Conservation (phyloP, 805 yeast genomes). For the Saccharomycopsis lassenensis region DNA sequence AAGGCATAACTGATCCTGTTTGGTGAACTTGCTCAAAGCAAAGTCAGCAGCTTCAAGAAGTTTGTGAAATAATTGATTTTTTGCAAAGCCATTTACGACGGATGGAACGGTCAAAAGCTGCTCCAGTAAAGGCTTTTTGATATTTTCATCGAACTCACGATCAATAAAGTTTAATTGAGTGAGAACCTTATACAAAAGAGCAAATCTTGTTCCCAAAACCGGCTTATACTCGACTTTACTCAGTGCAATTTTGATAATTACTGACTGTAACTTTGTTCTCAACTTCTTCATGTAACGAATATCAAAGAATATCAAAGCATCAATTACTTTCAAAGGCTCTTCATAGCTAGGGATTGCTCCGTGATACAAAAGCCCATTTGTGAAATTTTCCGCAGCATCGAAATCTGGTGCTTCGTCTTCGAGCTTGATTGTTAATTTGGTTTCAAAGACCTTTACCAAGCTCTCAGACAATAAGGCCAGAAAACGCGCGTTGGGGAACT, state of each 20-base stretch:
- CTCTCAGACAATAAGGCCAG: conserved; percentile 4
- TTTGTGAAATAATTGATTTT: background rate
- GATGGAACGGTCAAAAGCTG: conserved; percentile 89
- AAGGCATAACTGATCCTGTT: background rate
- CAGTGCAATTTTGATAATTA: conserved; percentile 46
- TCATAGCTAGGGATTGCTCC: too few species aligned
- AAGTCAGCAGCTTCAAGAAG: background rate
- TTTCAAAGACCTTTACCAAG: conserved; percentile 1
- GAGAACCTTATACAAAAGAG: conserved; percentile 3
- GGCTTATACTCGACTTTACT: conserved; percentile 36
- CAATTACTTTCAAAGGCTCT: too few species aligned
- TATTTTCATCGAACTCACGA: conserved; percentile 78
- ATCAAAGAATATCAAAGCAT: too few species aligned
- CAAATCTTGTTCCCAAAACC: background rate
- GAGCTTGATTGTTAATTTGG: background rate
- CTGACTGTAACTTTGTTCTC: conserved; percentile 37
- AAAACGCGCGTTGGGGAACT: conserved; percentile 3
- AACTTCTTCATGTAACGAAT: conserved; percentile 43
- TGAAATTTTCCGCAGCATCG: too few species aligned
- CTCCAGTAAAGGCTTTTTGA: conserved; percentile 62
- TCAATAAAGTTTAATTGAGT: conserved; percentile 33
- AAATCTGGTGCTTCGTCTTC: too few species aligned
- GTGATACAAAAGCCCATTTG: too few species aligned
- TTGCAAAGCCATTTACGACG: conserved; percentile 23
- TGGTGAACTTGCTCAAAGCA: background rate